Conservation (phyloP, 495 filamentous ascomycete genomes). For the Neurospora pannonica region DNA sequence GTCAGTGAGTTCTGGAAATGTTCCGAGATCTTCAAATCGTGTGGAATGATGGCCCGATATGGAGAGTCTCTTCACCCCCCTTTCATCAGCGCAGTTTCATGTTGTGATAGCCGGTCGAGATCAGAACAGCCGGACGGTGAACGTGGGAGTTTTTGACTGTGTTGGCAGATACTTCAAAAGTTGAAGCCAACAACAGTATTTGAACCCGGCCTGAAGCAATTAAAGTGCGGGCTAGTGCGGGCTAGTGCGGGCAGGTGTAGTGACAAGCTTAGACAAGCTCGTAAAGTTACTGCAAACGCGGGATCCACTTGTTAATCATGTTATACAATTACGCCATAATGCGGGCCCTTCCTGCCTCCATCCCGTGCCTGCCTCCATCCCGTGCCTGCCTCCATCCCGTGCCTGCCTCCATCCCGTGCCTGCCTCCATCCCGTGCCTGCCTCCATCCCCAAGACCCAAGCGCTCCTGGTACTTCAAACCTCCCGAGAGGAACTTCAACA, state of each 20-base stretch:
- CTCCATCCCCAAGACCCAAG: not conserved
- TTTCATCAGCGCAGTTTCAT: not conserved
- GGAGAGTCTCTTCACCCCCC: not conserved
- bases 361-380: not conserved
- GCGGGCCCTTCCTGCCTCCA: not conserved
- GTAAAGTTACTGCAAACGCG: constrained; percentile 1
- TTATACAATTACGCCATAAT: constrained; percentile 2
- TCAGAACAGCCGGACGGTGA: not conserved
- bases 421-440: not conserved
- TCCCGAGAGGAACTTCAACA: not conserved
- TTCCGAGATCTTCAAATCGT: not conserved
- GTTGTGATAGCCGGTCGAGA: not conserved
- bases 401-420: not conserved
- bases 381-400: not conserved
- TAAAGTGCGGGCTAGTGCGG: not conserved
- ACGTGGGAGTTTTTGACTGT: not conserved
- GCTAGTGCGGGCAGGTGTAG: not conserved
- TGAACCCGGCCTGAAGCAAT: not conserved
- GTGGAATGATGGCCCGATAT: not conserved
- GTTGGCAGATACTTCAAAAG: not conserved
- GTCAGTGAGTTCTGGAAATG: not conserved
- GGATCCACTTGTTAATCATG: not conserved
- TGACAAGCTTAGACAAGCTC: not conserved
- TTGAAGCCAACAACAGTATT: not conserved
- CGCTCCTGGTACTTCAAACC: not conserved